phyloP scores from a whole-genome alignment of 176 grass and related monocot species.

The Aegilops sharonensis region DNA sequence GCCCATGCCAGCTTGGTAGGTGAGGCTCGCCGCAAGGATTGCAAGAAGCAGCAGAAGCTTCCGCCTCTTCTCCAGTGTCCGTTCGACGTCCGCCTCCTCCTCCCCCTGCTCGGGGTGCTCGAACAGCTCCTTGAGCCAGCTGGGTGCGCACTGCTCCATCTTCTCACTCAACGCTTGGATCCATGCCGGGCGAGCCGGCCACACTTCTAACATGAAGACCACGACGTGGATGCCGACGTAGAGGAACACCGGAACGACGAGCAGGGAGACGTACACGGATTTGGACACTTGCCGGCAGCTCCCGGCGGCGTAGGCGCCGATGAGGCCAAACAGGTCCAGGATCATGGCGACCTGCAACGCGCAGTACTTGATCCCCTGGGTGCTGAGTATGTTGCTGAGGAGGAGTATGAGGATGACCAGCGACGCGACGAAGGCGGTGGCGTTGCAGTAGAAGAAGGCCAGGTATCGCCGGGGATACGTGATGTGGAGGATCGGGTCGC shows the following conservation, averaged over 20 bases:
- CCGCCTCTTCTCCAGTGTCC: conserved; percentile 24
- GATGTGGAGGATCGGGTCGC: conserved; percentile 41
- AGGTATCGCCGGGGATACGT: conserved; percentile 25
- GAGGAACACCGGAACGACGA: conserved; percentile 29
- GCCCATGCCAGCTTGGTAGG: conserved; percentile 45
- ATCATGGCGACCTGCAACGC: conserved; percentile 45
- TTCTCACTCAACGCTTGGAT: background rate
- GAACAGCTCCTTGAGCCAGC: conserved; percentile 26
- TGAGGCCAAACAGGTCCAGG: conserved; percentile 42
- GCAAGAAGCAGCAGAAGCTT: conserved; percentile 47
- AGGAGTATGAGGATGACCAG: conserved; percentile 57
- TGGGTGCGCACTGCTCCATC: background rate
- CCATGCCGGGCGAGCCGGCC: background rate
- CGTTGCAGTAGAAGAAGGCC: conserved; percentile 57
- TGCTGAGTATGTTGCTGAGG: conserved; percentile 40
- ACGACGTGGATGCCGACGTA: conserved; percentile 29
- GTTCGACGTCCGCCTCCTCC: background rate
- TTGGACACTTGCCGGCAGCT: conserved; percentile 31
- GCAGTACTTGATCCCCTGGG: conserved; percentile 36
- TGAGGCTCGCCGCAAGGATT: conserved; percentile 34
- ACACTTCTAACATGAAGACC: conserved; percentile 31
- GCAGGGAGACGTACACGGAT: conserved; percentile 36
- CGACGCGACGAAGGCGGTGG: conserved; percentile 48
- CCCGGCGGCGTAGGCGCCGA: conserved; percentile 42
- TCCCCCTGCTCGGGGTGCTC: background rate